Percentiles rank a stretch among this genome's conserved stretches.
These are phyloP conservation scores for Musa troglodytarum DNA, from an alignment of 176 grass and related monocot genomes.

Conservation along the genomic window DNA sequence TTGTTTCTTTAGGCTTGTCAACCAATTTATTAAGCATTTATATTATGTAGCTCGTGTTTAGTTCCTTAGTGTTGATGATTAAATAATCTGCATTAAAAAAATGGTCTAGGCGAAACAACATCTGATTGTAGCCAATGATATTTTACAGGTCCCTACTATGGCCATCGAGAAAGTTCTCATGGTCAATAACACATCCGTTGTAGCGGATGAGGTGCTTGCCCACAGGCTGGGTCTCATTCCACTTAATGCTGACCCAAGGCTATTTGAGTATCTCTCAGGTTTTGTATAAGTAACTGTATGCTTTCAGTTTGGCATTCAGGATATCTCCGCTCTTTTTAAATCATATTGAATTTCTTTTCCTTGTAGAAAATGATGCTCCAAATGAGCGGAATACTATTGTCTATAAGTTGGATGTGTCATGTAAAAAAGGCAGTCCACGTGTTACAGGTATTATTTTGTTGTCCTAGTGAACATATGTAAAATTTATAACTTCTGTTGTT, in stretches of 20 bases:
- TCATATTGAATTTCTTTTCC: background rate
- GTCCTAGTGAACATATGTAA: background rate
- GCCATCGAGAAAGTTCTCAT: constrained; percentile 84
- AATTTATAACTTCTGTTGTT: too few relatives aligned
- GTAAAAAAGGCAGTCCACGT: constrained; percentile 41
- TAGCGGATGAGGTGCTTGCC: constrained; percentile 85
- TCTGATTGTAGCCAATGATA: background rate
- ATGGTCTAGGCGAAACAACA: too few relatives aligned
- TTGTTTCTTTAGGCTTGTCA: too few relatives aligned
- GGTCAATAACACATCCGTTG: constrained; percentile 79
- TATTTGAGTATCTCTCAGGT: constrained; percentile 88
- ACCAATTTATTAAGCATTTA: too few relatives aligned
- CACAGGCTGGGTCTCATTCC: constrained; percentile 90
- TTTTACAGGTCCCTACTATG: constrained; percentile 75
- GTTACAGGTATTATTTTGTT: constrained; percentile 55
- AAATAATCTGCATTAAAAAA: background rate
- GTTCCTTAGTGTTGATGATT: too few relatives aligned
- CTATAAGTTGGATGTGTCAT: constrained; percentile 66
- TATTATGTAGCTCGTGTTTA: too few relatives aligned
- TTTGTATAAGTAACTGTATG: constrained; percentile 3
- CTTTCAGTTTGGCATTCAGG: background rate
- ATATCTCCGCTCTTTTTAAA: background rate
- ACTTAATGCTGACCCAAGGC: constrained; percentile 73
- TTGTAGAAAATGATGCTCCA: constrained; percentile 65
- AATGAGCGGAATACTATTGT: constrained; percentile 96